Evolutionary conservation across 495 filamentous ascomycete species (phyloP), one percentile per base, ranked within the genome.

Genomic region (Aspergillus leporis): DNA sequence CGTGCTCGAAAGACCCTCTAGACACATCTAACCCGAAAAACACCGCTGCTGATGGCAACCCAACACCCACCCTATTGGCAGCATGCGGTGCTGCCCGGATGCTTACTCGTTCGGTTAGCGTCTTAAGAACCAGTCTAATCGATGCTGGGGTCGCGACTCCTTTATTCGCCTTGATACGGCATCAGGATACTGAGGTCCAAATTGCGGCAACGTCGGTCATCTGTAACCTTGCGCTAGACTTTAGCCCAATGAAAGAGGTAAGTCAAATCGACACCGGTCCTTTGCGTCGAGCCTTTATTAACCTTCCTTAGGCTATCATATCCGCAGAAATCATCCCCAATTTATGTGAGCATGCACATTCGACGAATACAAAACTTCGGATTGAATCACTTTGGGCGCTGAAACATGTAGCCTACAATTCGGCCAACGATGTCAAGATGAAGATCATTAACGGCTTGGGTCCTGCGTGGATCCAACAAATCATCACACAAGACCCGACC

Each of bases 381-480:
- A 78, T 94, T 13, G 90, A 91, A 60, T 90, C 91, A 9, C 71
- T 98, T 10, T 98, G 94, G 94, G 92, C 91, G 19, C 78, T 98
- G 48, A 98, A 97, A 66, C 90, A 97, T 72, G 74, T 97, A 30
- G 87, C 94, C 7, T 79, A 85, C 45, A 81, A 82, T 30, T 82
- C 88, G 1, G 75, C 82, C 22, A 85, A 85, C 49, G 83, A 87
- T 16, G 76, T 89, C 52, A 94, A 93, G 72, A 86, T 87, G 62
- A 82, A 80, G 48, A 87, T 90, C 48, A 75, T 97, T 23, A 85
- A 93, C 46, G 87, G 89, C 57, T 78, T 98, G 5, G 85, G 85
- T 9, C 81, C 90, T 1, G 85, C 83, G 18, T 96, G 90, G 90
- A 82, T 98, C 32, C 81, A 93, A 59, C 83, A 85, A 36, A 74